A percentile compares a stretch with the other conserved stretches of the same genome.
Conservation (phyloP, 192 early-diverging fungal genomes). For the Podila clonocystis region DNA sequence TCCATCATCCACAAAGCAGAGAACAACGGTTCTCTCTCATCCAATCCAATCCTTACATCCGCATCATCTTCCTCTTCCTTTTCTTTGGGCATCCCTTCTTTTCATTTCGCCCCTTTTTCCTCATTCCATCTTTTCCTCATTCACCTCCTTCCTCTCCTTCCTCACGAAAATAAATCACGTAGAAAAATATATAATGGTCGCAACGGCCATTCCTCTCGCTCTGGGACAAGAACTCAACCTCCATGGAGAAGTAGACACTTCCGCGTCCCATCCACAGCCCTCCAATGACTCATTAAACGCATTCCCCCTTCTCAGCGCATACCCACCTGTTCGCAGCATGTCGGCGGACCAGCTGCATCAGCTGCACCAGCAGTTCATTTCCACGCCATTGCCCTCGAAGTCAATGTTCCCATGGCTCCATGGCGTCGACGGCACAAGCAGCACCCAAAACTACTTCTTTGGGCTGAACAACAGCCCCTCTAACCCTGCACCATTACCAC, state of each 20-base stretch:
- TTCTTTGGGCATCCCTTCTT: neutral
- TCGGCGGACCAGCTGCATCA: slow-evolving; percentile 51
- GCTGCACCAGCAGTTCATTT: slow-evolving; percentile 54
- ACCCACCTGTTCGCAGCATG: slow-evolving; percentile 49
- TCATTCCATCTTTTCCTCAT: neutral
- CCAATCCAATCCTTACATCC: neutral
- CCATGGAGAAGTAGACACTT: neutral
- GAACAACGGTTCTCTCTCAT: no score
- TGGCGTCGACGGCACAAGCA: slow-evolving; percentile 61
- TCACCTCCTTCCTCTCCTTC: neutral
- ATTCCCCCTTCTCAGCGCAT: slow-evolving; percentile 30
- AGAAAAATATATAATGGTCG: slow-evolving; percentile 22
- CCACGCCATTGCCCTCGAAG: slow-evolving; percentile 57
- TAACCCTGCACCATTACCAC: slow-evolving; percentile 12
- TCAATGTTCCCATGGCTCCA: slow-evolving; percentile 71
- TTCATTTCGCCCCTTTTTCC: neutral
- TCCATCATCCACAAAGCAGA: neutral
- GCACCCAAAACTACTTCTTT: slow-evolving; percentile 64
- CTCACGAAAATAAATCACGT: neutral
- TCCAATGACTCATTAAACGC: slow-evolving; percentile 1
- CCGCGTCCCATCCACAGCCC: neutral
- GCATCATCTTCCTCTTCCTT: neutral
- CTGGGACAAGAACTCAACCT: neutral
- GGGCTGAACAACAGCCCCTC: slow-evolving; percentile 51
- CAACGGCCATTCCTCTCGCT: slow-evolving; percentile 18